Conservation (phyloP, 805 yeast species). For the Myxozyma monticola region DNA sequence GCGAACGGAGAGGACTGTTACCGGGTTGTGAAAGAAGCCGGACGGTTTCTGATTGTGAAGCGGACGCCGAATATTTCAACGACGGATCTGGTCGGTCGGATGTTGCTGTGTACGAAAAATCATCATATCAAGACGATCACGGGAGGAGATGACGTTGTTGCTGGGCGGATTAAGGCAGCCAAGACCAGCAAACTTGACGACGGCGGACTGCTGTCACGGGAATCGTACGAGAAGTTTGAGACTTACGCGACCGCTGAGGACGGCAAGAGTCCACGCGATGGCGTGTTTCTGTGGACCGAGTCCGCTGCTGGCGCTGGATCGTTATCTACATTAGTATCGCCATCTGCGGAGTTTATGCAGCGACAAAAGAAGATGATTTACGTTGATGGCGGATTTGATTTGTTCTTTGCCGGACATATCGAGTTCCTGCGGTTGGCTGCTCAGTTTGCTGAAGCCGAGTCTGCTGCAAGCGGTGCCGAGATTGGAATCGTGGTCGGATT, state of each 20-base stretch:
- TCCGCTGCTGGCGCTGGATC: conserved; percentile 40
- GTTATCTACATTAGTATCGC: conserved; percentile 34
- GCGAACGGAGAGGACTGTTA: conserved; percentile 95
- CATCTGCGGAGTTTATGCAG: conserved; percentile 12
- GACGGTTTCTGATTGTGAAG: conserved; percentile 87
- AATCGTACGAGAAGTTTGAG: conserved; percentile 46
- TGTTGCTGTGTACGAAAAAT: conserved; percentile 60
- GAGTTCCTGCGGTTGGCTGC: conserved; percentile 59
- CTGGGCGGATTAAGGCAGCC: neutral
- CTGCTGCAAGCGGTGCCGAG: conserved; percentile 37
- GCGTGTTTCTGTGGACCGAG: conserved; percentile 52
- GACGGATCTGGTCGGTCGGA: conserved; percentile 89
- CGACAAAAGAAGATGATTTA: conserved; percentile 45
- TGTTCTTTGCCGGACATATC: conserved; percentile 92
- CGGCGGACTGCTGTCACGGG: conserved; percentile 37
- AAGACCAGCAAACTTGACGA: neutral
- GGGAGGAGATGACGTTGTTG: conserved; percentile 12
- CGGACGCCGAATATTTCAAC: conserved; percentile 93
- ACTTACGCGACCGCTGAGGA: conserved; percentile 63
- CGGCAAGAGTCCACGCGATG: conserved; percentile 60
- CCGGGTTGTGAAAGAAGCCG: conserved; percentile 74
- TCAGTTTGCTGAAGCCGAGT: conserved; percentile 41
- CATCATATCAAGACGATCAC: conserved; percentile 54
- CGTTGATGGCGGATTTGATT: conserved; percentile 84
- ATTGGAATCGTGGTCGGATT: conserved; percentile 63